A percentile compares a stretch with the other conserved stretches of the same genome.
Conservation (phyloP, 495 filamentous ascomycete genomes). For the Trichoderma reesei region DNA sequence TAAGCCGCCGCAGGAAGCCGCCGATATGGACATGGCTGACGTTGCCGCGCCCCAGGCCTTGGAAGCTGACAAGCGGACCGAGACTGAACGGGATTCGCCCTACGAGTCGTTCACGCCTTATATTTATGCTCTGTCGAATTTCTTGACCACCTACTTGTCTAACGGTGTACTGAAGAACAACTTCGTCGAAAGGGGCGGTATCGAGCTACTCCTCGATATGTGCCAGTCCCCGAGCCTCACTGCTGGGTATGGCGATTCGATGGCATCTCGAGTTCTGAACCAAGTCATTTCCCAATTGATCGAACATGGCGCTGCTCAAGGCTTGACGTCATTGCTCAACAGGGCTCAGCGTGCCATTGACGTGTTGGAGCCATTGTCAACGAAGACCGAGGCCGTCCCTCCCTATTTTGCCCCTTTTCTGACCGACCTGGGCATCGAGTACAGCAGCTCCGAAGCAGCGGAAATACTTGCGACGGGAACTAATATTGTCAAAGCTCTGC, state of each 20-base stretch:
- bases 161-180: slow-evolving; percentile 64
- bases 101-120: slow-evolving; percentile 43
- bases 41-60: slow-evolving; percentile 13
- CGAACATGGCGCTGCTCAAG: slow-evolving; percentile 72
- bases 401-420: slow-evolving; percentile 56
- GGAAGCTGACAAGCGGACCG: background rate
- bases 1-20: slow-evolving; percentile 15
- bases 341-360: slow-evolving; percentile 61
- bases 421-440: slow-evolving; percentile 18
- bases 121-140: slow-evolving; percentile 62
- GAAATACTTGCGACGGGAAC: slow-evolving; percentile 51
- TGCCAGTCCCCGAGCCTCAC: slow-evolving; percentile 68
- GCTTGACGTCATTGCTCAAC: slow-evolving; percentile 68
- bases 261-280: slow-evolving; percentile 54
- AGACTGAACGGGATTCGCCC: slow-evolving; percentile 1
- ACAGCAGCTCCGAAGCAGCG: slow-evolving; percentile 24
- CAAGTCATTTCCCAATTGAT: slow-evolving; percentile 69
- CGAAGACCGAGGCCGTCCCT: slow-evolving; percentile 19
- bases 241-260: slow-evolving; percentile 59
- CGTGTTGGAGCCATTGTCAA: slow-evolving; percentile 53
- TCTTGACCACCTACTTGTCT: slow-evolving; percentile 66
- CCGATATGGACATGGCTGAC: slow-evolving; percentile 52
- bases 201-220: slow-evolving; percentile 77
- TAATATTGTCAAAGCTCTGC: slow-evolving; percentile 62
- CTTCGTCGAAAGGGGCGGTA: slow-evolving; percentile 69